Evolutionary conservation across 441 rosid genomes (phyloP).

Genomic region (Manihot esculenta): DNA sequence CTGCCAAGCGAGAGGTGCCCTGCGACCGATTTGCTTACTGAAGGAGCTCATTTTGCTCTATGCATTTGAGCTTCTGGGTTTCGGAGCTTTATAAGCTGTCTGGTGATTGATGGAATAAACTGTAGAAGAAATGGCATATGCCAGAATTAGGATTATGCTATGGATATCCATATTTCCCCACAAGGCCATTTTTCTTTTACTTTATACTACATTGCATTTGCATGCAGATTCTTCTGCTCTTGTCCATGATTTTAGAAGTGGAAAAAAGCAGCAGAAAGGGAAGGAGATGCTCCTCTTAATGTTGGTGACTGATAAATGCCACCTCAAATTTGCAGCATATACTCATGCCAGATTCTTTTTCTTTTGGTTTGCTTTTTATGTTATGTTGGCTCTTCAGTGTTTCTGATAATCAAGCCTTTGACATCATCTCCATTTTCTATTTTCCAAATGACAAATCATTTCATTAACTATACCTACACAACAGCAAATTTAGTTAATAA

Average conservation of each 20-base stretch:
- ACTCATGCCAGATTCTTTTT: not conserved
- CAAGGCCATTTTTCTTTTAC: not conserved
- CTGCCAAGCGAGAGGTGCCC: conserved; percentile 37
- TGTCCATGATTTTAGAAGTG: not conserved
- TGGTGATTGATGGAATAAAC: not conserved
- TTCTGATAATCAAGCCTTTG: too few species aligned
- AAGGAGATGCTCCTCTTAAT: not conserved
- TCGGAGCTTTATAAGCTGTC: not conserved
- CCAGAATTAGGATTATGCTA: not conserved
- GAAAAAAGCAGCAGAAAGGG: not conserved
- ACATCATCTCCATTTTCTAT: too few species aligned
- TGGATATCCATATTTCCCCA: conserved; percentile 8
- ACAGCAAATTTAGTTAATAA: too few species aligned
- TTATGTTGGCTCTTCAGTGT: not conserved
- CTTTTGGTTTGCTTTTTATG: not conserved
- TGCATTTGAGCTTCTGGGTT: not conserved
- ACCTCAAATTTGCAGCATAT: not conserved
- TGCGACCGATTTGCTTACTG: conserved; percentile 21
- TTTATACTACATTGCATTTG: not conserved
- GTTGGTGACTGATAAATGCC: not conserved
- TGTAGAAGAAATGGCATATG: conserved; percentile 13
- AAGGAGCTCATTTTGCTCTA: not conserved
- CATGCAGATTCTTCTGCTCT: not conserved
- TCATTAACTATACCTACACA: too few species aligned
- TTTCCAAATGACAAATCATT: too few species aligned